These are phyloP conservation scores for Paramecium primaurelia DNA, from an alignment of 73 alveolate species.

Conservation along the genomic window DNA sequence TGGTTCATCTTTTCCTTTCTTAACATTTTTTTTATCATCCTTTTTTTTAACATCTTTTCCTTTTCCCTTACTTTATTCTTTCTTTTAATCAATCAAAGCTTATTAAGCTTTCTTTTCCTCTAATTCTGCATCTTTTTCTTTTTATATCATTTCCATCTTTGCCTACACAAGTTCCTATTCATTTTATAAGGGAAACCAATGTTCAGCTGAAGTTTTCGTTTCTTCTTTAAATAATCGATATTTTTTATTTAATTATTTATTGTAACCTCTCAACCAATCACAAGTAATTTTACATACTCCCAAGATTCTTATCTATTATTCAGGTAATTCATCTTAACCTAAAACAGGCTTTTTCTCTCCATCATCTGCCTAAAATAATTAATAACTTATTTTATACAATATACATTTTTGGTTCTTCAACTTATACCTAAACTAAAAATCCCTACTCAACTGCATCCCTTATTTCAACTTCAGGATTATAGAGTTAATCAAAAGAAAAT, in stretches of 20 bases:
- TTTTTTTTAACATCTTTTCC: conserved; percentile 30
- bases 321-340: conserved; percentile 6
- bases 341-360: conserved; percentile 36
- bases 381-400: neutral
- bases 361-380: neutral
- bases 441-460: conserved; percentile 28
- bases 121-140: conserved; percentile 6
- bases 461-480: neutral
- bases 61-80: neutral
- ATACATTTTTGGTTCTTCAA: conserved; percentile 26
- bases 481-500: neutral
- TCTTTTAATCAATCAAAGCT: neutral
- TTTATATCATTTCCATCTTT: neutral
- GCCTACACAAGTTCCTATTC: neutral
- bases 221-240: neutral
- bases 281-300: neutral
- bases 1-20: conserved; percentile 39
- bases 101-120: neutral
- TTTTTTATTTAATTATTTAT: conserved; percentile 1
- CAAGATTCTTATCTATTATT: neutral
- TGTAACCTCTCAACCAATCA: conserved; percentile 42
- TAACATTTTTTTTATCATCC: conserved; percentile 23
- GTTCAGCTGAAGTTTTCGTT: neutral
- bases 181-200: conserved; percentile 22
- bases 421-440: neutral